Base-by-base conservation (phyloP, 768 basidiomycete species). In the Psilocybe tampanensis region DNA sequence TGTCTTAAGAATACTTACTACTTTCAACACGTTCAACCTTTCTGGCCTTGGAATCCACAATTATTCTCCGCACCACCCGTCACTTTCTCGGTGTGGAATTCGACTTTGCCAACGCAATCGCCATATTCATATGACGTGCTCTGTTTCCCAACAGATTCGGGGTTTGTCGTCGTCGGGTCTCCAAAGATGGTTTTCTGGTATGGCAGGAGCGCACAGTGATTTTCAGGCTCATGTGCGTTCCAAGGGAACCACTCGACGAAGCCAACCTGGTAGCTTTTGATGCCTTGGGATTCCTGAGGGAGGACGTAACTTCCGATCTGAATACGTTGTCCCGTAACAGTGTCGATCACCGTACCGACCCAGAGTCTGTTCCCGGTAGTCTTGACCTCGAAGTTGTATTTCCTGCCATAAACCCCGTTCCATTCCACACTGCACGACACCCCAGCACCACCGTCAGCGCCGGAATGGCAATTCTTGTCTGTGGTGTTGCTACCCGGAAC, bases 211-310 rank as follows among this genome's bases (percentile, higher is more conserved):
- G 43, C 43, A 29, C 52, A 54, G 33, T 44, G 41, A 18, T 44
- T 26, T 11, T 21, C 19, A 3, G 41, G 39, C 24, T 43, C 36
- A 9, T 18, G 26, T 12, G 18, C 13, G n/a, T 52, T 52, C 51
- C 51, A 52, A 8, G 53, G 53, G 39, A 44, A 54, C 43, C 44
- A 47, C 23, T 54, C 44, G 19, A 54, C 53, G 33, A 54, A 54
- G 11, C 53, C 44, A 17, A n/a, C 18, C 39, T 54, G 53, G n/a
- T 2, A 15, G 9, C 44, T 24, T 39, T 22, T 8, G 7, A 54
- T 54, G n/a, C 53, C 53, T 29, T 44, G 24, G 12, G 43, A 19
- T 7, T 44, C 53, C 8, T 26, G n/a, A 18, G 53, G 53, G 43
- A 54, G 53, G 29, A 26, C 47, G 18, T 17, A 54, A 19, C 44